A percentile compares a stretch with the other conserved stretches of the same genome.
Conservation (phyloP, 2,329 filamentous ascomycete genomes). For the Claviceps sp. region DNA sequence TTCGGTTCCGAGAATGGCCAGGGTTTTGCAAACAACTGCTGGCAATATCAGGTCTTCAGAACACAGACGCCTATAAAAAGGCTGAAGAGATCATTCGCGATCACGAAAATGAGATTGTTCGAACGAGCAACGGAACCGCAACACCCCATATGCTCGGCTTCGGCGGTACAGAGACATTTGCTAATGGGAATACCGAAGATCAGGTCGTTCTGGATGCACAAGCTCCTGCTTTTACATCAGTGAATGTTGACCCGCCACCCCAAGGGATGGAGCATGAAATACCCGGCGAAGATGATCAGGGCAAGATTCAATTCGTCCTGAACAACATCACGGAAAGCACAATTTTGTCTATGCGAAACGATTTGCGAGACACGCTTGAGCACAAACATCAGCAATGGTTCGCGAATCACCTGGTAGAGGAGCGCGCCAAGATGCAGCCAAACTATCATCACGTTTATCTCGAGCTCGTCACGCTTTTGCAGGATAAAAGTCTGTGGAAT, state of each 20-base stretch:
- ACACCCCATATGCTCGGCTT: slow-evolving; percentile 22
- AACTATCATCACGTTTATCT: slow-evolving; percentile 94
- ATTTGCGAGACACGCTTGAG: slow-evolving; percentile 66
- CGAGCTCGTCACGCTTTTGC: slow-evolving; percentile 72
- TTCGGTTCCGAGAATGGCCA: slow-evolving; percentile 84
- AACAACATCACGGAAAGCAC: slow-evolving; percentile 95
- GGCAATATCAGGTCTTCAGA: slow-evolving; percentile 67
- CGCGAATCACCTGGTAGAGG: slow-evolving; percentile 84
- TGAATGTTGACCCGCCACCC: slow-evolving; percentile 61
- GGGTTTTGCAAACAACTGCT: slow-evolving; percentile 79
- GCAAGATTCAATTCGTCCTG: slow-evolving; percentile 87
- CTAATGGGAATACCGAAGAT: slow-evolving; percentile 62
- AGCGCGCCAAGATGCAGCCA: slow-evolving; percentile 91
- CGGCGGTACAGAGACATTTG: slow-evolving; percentile 33
- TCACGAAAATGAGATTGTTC: slow-evolving; percentile 45
- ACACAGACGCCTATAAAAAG: slow-evolving; percentile 72
- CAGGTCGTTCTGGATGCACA: slow-evolving; percentile 43
- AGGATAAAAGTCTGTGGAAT: slow-evolving; percentile 65
- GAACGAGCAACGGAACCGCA: slow-evolving; percentile 39
- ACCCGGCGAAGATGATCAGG: slow-evolving; percentile 72
- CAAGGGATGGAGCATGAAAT: slow-evolving; percentile 59
- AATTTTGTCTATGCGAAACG: slow-evolving; percentile 67
- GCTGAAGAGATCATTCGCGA: slow-evolving; percentile 69
- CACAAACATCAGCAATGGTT: slow-evolving; percentile 91
- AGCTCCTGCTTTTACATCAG: slow-evolving; percentile 60